These are phyloP conservation scores for Monosporozyma solicola DNA, from an alignment of 805 yeast genomes.

Conservation along the genomic window DNA sequence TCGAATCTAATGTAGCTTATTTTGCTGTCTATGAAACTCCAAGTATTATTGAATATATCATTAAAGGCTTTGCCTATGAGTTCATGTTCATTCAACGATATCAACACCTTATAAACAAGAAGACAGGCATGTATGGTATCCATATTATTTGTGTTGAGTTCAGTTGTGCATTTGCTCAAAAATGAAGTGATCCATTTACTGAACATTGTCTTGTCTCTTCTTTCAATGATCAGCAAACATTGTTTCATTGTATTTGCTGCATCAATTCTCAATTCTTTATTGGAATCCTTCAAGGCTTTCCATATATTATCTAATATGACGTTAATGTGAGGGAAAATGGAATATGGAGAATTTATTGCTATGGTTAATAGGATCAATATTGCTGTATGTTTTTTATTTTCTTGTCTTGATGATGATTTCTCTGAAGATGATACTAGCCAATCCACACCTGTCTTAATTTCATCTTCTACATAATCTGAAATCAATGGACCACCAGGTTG, in stretches of 20 bases:
- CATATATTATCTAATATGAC: conserved; percentile 72
- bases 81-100: conserved; percentile 54
- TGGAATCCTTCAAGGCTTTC: conserved; percentile 73
- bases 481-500: conserved; percentile 78
- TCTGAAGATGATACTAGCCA: conserved; percentile 54
- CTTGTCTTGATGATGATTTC: conserved; percentile 41
- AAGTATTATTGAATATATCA: conserved; percentile 64
- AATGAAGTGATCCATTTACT: conserved; percentile 63
- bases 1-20: conserved; percentile 65
- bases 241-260: conserved; percentile 69
- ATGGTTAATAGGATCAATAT: conserved; percentile 68
- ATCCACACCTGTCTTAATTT: conserved; percentile 77
- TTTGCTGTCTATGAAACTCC: conserved; percentile 64
- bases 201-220: conserved; percentile 63
- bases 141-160: conserved; percentile 34
- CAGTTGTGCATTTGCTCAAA: conserved; percentile 52
- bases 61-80: conserved; percentile 61
- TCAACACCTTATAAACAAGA: conserved; percentile 65
- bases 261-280: conserved; percentile 60
- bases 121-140: conserved; percentile 78
- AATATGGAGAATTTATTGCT: conserved; percentile 74
- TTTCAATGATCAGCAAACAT: conserved; percentile 66
- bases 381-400: conserved; percentile 79
- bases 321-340: conserved; percentile 63
- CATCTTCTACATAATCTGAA: conserved; percentile 84